Conservation (phyloP, 345 rosid genomes). For the Camelina laxa region DNA sequence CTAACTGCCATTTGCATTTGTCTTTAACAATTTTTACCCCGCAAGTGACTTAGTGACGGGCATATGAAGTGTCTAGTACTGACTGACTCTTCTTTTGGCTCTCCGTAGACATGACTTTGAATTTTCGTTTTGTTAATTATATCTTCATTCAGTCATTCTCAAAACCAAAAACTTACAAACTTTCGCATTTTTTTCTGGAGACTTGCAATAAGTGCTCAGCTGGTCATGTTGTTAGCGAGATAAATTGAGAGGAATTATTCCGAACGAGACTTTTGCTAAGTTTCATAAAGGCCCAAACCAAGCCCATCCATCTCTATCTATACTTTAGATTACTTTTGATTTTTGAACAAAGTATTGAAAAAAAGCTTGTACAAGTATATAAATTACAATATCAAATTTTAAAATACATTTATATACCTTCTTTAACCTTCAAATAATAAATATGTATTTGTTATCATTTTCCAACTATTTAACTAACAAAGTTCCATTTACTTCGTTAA, state of each 20-base stretch:
- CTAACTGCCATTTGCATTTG: slow-evolving; percentile 35
- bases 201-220: not conserved
- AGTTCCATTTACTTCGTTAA: too few relatives aligned
- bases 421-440: too few relatives aligned
- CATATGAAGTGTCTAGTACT: slow-evolving; percentile 22
- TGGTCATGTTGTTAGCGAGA: too few relatives aligned
- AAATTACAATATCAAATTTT: too few relatives aligned
- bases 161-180: not conserved
- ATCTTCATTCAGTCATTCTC: not conserved
- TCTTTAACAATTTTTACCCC: slow-evolving; percentile 30
- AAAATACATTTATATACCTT: too few relatives aligned
- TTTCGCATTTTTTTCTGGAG: not conserved
- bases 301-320: not conserved
- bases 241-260: not conserved
- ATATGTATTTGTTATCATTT: too few relatives aligned
- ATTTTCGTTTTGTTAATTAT: not conserved
- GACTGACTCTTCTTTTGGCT: slow-evolving; percentile 21
- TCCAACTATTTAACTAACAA: too few relatives aligned
- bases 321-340: too few relatives aligned
- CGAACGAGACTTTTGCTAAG: too few relatives aligned
- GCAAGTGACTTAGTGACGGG: slow-evolving; percentile 23
- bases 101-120: not conserved
- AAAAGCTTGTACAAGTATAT: too few relatives aligned
- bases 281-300: not conserved
- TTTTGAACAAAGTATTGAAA: too few relatives aligned